Conservation (phyloP, 768 basidiomycete species). For the Calocera viscosa region DNA sequence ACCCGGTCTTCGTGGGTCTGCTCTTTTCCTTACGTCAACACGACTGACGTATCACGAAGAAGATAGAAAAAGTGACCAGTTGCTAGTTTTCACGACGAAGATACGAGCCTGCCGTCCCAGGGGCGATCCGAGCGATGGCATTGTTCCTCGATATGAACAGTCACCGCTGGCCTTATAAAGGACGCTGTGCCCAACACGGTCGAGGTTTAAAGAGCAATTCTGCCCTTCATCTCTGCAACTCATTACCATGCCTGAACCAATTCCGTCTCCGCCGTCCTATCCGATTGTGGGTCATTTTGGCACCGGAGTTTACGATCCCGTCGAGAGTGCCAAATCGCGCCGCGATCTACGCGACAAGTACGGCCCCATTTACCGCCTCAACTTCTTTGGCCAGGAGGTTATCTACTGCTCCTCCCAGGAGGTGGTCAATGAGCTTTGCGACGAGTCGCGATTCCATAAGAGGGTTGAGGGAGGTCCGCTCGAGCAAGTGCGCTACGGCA, state of each 20-base stretch:
- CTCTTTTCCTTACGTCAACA: not conserved
- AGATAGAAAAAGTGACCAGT: too few relatives aligned
- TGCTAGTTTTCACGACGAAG: too few relatives aligned
- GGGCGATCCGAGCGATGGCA: too few relatives aligned
- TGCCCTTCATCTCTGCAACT: not conserved
- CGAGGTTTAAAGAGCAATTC: too few relatives aligned
- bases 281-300: not conserved
- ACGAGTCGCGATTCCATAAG: slow-evolving; percentile 36
- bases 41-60: too few relatives aligned
- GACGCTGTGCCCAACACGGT: too few relatives aligned
- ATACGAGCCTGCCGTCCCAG: too few relatives aligned
- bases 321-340: not conserved
- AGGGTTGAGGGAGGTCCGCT: slow-evolving; percentile 27
- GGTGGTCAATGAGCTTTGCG: slow-evolving; percentile 33
- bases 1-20: not conserved
- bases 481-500: slow-evolving; percentile 26
- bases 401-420: slow-evolving; percentile 29
- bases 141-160: not conserved
- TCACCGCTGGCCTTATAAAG: not conserved
- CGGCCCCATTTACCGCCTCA: slow-evolving; percentile 34
- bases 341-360: slow-evolving; percentile 20
- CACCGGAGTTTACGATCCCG: not conserved
- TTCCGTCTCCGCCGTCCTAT: not conserved
- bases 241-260: not conserved
- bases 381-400: slow-evolving; percentile 25